Evolutionary conservation across 2,329 filamentous ascomycete genomes (phyloP).

Genomic region (Cladophialophora immunda): DNA sequence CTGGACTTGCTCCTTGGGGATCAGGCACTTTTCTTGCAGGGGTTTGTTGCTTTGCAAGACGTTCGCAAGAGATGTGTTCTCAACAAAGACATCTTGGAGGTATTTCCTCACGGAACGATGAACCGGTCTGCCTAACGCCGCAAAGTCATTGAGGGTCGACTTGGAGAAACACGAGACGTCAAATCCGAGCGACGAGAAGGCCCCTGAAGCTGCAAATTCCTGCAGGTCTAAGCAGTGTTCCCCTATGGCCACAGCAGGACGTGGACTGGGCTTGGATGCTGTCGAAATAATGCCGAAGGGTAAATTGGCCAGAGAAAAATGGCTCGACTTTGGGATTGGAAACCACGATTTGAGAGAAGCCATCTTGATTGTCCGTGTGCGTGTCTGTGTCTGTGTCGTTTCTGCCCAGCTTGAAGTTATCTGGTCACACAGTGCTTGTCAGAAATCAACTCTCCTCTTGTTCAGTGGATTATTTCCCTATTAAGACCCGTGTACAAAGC

Average conservation of each 20-base stretch:
- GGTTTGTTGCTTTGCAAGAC: conserved; percentile 69
- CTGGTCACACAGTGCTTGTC: background rate
- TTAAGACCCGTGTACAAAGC: background rate
- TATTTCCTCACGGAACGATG: conserved; percentile 74
- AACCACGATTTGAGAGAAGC: conserved; percentile 64
- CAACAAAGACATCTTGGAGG: conserved; percentile 72
- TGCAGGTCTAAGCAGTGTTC: conserved; percentile 75
- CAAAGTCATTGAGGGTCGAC: conserved; percentile 76
- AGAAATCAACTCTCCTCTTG: conserved; percentile 1
- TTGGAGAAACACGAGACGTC: conserved; percentile 70
- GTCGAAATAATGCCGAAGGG: conserved; percentile 85
- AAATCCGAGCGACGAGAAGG: conserved; percentile 67
- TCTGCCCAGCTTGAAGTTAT: background rate
- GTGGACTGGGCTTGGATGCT: conserved; percentile 61
- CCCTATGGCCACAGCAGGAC: conserved; percentile 76
- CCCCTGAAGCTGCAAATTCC: conserved; percentile 65
- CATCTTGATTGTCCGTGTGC: conserved; percentile 34
- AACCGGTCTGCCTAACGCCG: conserved; percentile 72
- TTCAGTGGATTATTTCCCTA: conserved; percentile 10
- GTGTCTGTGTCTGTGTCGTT: conserved; percentile 6
- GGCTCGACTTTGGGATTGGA: conserved; percentile 65
- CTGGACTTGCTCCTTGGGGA: conserved; percentile 67
- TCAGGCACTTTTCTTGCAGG: conserved; percentile 65
- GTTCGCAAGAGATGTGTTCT: conserved; percentile 66
- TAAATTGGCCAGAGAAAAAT: conserved; percentile 81